phyloP scores from a whole-genome alignment of 2,329 filamentous ascomycete species.

The Dactylellina haptotyla region DNA sequence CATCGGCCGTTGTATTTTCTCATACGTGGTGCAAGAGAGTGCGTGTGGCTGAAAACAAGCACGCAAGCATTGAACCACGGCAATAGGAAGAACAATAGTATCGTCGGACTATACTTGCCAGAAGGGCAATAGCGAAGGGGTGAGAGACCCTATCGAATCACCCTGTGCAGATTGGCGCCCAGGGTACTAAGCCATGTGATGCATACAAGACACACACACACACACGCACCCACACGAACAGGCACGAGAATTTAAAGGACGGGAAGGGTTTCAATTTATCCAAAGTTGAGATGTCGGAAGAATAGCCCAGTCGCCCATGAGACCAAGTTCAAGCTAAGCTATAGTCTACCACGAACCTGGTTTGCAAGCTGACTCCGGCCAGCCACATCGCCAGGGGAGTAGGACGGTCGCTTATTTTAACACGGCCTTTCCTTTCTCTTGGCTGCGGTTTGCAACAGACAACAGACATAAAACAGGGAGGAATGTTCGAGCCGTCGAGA shows the following conservation, averaged over 20 bases:
- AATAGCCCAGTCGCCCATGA: constrained; percentile 1
- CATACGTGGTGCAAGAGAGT: too few relatives aligned
- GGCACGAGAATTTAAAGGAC: neutral
- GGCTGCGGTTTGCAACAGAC: neutral
- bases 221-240: too few relatives aligned
- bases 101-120: constrained; percentile 13
- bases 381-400: neutral
- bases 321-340: neutral
- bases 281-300: constrained; percentile 24
- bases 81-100: constrained; percentile 7
- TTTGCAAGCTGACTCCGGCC: neutral
- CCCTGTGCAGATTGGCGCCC: neutral
- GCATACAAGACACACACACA: neutral
- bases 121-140: neutral
- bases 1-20: too few relatives aligned
- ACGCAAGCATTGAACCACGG: neutral
- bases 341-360: constrained; percentile 2
- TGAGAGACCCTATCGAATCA: too few relatives aligned
- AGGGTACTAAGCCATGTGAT: neutral
- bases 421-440: neutral
- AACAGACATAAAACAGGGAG: neutral
- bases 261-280: constrained; percentile 10
- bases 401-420: neutral
- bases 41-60: constrained; percentile 32
- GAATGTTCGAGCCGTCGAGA: neutral